Conservation (phyloP, 75 land plant genomes). For the Pinus tabuliformis region DNA sequence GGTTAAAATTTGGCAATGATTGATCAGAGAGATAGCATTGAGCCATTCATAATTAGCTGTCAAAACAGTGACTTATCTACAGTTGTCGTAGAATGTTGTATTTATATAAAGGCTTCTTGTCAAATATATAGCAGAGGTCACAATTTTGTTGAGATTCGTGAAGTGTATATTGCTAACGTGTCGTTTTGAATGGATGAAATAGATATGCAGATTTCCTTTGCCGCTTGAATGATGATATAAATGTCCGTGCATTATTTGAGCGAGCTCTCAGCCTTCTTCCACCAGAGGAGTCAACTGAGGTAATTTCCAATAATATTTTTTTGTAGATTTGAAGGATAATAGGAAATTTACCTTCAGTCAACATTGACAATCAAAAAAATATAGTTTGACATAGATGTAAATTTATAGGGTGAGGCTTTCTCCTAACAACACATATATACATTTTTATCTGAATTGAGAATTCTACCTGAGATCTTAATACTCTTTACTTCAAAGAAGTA, state of each 20-base stretch:
- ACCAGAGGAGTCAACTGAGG: constrained; percentile 93
- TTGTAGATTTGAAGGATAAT: neutral
- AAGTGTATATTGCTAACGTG: neutral
- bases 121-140: neutral
- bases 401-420: neutral
- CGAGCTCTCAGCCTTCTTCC: constrained; percentile 90
- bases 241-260: constrained; percentile 95
- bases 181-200: constrained; percentile 4
- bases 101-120: neutral
- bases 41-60: too few relatives aligned
- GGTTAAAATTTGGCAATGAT: too few relatives aligned
- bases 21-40: too few relatives aligned
- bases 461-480: neutral
- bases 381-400: neutral
- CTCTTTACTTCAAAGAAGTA: too few relatives aligned
- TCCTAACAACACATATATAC: neutral
- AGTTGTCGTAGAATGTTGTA: neutral
- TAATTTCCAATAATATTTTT: constrained; percentile 13
- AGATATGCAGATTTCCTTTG: constrained; percentile 98
- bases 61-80: neutral
- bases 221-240: constrained; percentile 97
- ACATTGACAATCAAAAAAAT: neutral
- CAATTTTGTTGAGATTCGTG: neutral
- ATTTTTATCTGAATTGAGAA: neutral
- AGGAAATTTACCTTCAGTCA: neutral